Conservation (phyloP, 352 stramenopile species). For the Phytophthora megakarya region DNA sequence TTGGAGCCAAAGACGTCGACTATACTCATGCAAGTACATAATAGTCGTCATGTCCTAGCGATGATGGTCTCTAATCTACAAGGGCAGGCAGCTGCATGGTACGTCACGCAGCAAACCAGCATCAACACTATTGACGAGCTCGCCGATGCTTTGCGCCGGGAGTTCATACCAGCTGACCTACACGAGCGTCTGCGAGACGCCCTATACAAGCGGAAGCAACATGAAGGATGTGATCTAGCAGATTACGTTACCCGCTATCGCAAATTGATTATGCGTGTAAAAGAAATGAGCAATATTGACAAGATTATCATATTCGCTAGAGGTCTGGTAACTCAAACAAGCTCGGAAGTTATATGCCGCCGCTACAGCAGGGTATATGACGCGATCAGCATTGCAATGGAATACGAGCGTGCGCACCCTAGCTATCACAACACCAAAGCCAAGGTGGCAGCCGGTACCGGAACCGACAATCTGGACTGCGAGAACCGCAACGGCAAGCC, state of each 20-base stretch:
- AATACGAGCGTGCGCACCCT: no score
- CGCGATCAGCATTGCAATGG: no score
- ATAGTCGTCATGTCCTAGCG: no score
- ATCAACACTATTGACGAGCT: not conserved
- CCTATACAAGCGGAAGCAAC: conserved; percentile 11
- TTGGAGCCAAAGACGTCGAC: no score
- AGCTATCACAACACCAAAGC: no score
- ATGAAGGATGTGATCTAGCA: conserved; percentile 4
- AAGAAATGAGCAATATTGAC: conserved; percentile 10
- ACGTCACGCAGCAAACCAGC: conserved; percentile 10
- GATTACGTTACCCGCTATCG: conserved; percentile 12
- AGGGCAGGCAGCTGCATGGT: conserved; percentile 19
- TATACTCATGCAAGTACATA: no score
- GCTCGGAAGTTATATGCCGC: no score
- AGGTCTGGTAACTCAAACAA: not conserved
- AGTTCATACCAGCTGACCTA: conserved; percentile 18
- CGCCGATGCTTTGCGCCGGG: not conserved
- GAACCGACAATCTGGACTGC: no score
- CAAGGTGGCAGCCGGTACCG: no score
- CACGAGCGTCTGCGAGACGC: conserved; percentile 7
- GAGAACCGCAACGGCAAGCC: no score
- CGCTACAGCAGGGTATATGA: no score
- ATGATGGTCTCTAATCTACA: no score
- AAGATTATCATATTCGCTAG: conserved; percentile 12
- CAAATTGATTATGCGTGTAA: conserved; percentile 6